These are phyloP conservation scores for Xylariaceae sp. DNA, from an alignment of 2,329 filamentous ascomycete species.

Conservation along the genomic window DNA sequence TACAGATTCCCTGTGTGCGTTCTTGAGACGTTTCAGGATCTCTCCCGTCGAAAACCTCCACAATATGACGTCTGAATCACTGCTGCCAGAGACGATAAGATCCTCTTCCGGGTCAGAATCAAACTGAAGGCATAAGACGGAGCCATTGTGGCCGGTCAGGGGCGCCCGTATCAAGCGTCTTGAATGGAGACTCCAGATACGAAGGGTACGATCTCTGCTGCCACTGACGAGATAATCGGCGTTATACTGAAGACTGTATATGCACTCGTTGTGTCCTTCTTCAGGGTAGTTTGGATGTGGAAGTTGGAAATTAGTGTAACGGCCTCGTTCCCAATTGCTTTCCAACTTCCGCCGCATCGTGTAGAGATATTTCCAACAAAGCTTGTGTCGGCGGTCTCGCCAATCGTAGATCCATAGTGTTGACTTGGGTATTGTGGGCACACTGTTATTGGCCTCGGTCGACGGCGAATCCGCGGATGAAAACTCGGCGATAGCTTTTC, in stretches of 20 bases:
- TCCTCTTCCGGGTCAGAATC: constrained; percentile 84
- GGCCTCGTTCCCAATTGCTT: constrained; percentile 83
- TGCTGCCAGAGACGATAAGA: constrained; percentile 90
- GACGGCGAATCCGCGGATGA: constrained; percentile 10
- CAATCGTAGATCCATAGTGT: constrained; percentile 49
- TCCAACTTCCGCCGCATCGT: constrained; percentile 80
- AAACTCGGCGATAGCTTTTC: constrained; percentile 31
- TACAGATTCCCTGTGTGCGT: constrained; percentile 84
- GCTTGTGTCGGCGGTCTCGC: constrained; percentile 47
- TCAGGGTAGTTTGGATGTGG: constrained; percentile 74
- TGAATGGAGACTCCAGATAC: constrained; percentile 85
- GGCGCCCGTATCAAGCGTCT: constrained; percentile 70
- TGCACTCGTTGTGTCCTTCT: constrained; percentile 86
- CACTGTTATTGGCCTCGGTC: constrained; percentile 10
- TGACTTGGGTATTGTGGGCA: constrained; percentile 37
- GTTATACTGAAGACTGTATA: constrained; percentile 90
- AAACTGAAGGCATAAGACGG: constrained; percentile 91
- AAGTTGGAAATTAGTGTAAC: constrained; percentile 80
- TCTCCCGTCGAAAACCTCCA: constrained; percentile 92
- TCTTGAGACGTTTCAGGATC: constrained; percentile 66
- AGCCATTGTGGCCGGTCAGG: constrained; percentile 71
- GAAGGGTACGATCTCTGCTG: constrained; percentile 79
- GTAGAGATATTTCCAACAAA: constrained; percentile 94
- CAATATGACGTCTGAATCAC: constrained; percentile 82
- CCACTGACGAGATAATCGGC: constrained; percentile 85